Conservation (phyloP, 73 alveolate species). For the Paramecium biaurelia region DNA sequence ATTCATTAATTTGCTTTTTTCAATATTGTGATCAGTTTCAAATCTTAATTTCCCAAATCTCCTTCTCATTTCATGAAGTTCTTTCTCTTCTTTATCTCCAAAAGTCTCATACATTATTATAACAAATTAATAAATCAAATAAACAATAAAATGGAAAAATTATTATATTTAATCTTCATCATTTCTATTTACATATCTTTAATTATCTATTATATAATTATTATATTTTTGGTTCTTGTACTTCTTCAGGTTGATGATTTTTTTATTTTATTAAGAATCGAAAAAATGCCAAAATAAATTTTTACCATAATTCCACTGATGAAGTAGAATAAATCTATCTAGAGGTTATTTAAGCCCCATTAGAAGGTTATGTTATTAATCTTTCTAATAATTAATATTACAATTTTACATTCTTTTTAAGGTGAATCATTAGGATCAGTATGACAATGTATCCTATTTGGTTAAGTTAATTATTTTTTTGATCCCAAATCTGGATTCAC, state of each 20-base stretch:
- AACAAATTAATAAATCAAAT: not conserved
- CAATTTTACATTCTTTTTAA: slow-evolving; percentile 26
- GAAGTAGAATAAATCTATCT: slow-evolving; percentile 38
- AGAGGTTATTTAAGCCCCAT: slow-evolving; percentile 13
- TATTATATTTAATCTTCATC: not conserved
- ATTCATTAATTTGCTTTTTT: not conserved
- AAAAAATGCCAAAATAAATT: slow-evolving; percentile 15
- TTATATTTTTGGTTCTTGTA: slow-evolving; percentile 19
- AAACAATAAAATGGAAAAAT: not conserved
- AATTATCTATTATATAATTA: not conserved
- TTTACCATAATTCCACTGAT: slow-evolving; percentile 21
- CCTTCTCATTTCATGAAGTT: not conserved
- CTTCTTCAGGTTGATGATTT: not conserved
- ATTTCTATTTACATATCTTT: slow-evolving; percentile 38
- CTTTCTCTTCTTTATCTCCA: slow-evolving; percentile 3
- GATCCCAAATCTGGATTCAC: not conserved
- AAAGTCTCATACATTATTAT: not conserved
- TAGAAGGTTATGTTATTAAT: slow-evolving; percentile 6
- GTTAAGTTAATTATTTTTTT: not conserved
- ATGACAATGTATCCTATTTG: slow-evolving; percentile 22
- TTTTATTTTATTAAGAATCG: not conserved
- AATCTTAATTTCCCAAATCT: slow-evolving; percentile 14
- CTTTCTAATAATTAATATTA: slow-evolving; percentile 4
- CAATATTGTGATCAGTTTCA: not conserved
- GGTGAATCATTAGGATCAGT: slow-evolving; percentile 37